Base-by-base conservation (phyloP, 2,329 filamentous ascomycete species). In the Cladorrhinum sp. region DNA sequence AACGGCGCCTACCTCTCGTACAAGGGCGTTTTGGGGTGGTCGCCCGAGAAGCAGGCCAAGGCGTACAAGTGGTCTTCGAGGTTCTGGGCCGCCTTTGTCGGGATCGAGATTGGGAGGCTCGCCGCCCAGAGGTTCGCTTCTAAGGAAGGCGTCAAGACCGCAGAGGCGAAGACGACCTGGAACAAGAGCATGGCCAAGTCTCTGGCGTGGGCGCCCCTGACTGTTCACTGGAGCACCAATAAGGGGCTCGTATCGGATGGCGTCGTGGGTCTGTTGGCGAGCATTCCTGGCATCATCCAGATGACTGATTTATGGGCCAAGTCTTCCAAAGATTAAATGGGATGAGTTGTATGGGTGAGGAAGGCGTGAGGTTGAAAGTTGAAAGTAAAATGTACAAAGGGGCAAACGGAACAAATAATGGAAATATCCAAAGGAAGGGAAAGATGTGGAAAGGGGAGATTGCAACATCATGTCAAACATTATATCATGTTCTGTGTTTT, bases 61-160 rank as follows among this genome's bases (percentile, higher is more conserved):
- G 86, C 88, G 71, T 88, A 84, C 75, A 73, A 86, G 18, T 90
- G 88, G 86, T 92, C 90, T 74, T 86, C 85, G 60, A 82, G 92
- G 50, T 90, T 89, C 64, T 98, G 93, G 92, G 85, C 87, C 58
- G 81, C 83, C 23, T 92, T 92, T 76, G 86, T 96, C 6, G 84
- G 83, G 20, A 77, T 93, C 62, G 92, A 97, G 77, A 82, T 95
- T 63, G 79, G 86, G 54, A 80, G 89, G 64, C 76, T 96, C 61
- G 69, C 78, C 50, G 73, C 79, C 56, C 78, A 84, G 75, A 71
- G 75, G 53, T 65, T 70, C 57, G 75, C 76, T 64, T 62, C 29
- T 49, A 48, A 6, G 49, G 38, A 9, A 49, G 50, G 68, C 29
- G 68, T 9, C 16, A 49, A 67, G 24, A 75, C 66, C 73, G 65